These are phyloP conservation scores for Pyrenophora teres DNA, from an alignment of 2,329 filamentous ascomycete species.

Conservation along the genomic window DNA sequence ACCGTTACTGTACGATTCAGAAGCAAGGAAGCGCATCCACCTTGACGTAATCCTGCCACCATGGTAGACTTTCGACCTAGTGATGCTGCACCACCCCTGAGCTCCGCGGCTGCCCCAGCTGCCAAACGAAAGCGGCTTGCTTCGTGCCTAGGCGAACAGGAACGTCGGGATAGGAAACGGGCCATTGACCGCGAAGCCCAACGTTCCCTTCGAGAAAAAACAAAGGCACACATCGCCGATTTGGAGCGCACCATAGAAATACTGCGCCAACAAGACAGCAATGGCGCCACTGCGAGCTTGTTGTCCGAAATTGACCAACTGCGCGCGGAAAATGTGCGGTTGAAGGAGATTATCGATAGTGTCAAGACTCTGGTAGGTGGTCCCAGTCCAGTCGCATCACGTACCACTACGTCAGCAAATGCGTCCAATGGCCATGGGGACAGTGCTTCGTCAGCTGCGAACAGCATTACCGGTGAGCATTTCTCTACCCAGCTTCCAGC, in stretches of 20 bases:
- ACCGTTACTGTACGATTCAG: background rate
- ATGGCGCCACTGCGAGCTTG: slow-evolving; percentile 38
- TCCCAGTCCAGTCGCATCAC: slow-evolving; percentile 26
- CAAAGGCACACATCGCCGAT: slow-evolving; percentile 46
- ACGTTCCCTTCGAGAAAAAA: slow-evolving; percentile 44
- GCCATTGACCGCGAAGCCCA: slow-evolving; percentile 46
- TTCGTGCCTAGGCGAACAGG: slow-evolving; percentile 43
- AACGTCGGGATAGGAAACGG: slow-evolving; percentile 41
- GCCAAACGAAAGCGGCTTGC: slow-evolving; percentile 42
- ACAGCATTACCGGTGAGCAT: slow-evolving; percentile 33
- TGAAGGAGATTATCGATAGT: slow-evolving; percentile 41
- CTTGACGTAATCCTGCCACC: background rate
- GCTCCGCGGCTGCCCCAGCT: slow-evolving; percentile 29
- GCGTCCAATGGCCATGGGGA: slow-evolving; percentile 9
- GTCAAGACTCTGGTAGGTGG: slow-evolving; percentile 40
- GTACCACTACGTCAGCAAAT: slow-evolving; percentile 10
- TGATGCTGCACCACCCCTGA: slow-evolving; percentile 26
- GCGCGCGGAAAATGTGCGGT: slow-evolving; percentile 41
- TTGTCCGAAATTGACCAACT: slow-evolving; percentile 40
- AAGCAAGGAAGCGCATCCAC: background rate
- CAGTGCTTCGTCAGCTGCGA: slow-evolving; percentile 24
- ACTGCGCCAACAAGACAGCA: slow-evolving; percentile 40
- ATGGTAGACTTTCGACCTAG: slow-evolving; percentile 24
- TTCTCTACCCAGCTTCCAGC: slow-evolving; percentile 1
- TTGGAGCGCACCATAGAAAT: slow-evolving; percentile 45